Evolutionary conservation across 768 basidiomycete species (phyloP), one percentile per base, ranked within the genome.

Genomic region (Russula compacta): DNA sequence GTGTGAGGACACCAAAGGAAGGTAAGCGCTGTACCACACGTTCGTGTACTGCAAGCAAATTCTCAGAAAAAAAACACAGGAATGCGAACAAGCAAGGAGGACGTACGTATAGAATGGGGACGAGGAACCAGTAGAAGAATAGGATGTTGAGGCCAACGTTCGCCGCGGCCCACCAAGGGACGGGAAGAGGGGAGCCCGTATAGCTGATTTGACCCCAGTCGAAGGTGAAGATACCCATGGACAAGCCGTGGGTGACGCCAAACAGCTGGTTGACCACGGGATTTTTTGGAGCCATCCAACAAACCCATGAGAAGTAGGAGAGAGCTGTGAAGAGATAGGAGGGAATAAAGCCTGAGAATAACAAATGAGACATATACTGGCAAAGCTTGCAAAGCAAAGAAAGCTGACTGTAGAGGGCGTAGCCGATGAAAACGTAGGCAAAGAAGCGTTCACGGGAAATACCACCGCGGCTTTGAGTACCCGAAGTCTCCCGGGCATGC

Each of bases 141-240:
- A 84, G 73, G 66, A 89, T 84, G 32, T 85, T 83, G 51, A 69
- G 73, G 3, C 79, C 71, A 56, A 89, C 75, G 70, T 90, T 89
- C 11, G 84, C 87, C 69, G 85, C 82, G 3, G 86, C 87, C 87
- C 87, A 89, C 87, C 87, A 92, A 2, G 89, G 89, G 10, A 86
- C 83, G 6, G 86, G 83, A 49, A 92, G 81, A 0, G 89, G 89
- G 24, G 82, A 83, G 17, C 81, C 81, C 56, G 83, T 83, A 68
- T 84, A 87, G 8, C 84, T 80, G 61, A 86, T 82, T 70, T 88
- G 85, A 3, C 84, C 76, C 90, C 89, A 92, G 66, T 92, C 89
- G 69, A 92, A 89, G 36, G 87, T 88, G 67, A 90, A 71, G 62
- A 89, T 68, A 64, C 85, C 83, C 85, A 90, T 88, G 15, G 71